Evolutionary conservation across 31 red algal genomes (phyloP).

Genomic region (Endocladia muricata): DNA sequence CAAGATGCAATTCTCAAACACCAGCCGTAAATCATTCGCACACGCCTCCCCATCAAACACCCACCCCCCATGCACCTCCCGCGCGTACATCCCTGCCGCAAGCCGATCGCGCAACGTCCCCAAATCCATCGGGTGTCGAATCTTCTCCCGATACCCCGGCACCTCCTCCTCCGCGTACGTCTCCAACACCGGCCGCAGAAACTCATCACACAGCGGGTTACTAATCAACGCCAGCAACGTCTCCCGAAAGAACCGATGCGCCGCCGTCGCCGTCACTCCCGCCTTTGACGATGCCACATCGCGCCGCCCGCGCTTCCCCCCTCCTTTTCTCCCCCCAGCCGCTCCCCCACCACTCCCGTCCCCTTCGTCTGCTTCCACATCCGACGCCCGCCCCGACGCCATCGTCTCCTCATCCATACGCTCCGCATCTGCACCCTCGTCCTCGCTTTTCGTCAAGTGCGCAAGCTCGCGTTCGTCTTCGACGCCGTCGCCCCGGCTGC

Average conservation of each 20-base stretch:
- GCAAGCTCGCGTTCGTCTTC: no score
- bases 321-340: no score
- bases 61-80: conserved; percentile 12
- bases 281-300: no score
- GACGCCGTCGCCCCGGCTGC: no score
- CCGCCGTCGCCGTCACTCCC: conserved; percentile 15
- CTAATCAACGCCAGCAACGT: conserved; percentile 26
- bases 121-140: conserved; percentile 92
- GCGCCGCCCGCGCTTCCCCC: no score
- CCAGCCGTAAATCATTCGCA: conserved; percentile 45
- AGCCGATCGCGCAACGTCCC: conserved; percentile 62
- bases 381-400: no score
- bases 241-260: conserved; percentile 34
- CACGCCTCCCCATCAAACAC: conserved; percentile 58
- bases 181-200: conserved; percentile 64
- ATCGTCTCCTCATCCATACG: no score
- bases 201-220: conserved; percentile 40
- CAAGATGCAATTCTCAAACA: conserved; percentile 65
- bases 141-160: conserved; percentile 61
- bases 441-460: no score
- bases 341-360: no score
- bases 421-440: no score
- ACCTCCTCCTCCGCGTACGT: conserved; percentile 45
- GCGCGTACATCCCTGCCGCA: neutral
- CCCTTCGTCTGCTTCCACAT: no score